Evolutionary conservation across 176 grass and related monocot genomes (phyloP), one percentile per base, ranked within the genome.

Genomic region (Aegilops tauschii): DNA sequence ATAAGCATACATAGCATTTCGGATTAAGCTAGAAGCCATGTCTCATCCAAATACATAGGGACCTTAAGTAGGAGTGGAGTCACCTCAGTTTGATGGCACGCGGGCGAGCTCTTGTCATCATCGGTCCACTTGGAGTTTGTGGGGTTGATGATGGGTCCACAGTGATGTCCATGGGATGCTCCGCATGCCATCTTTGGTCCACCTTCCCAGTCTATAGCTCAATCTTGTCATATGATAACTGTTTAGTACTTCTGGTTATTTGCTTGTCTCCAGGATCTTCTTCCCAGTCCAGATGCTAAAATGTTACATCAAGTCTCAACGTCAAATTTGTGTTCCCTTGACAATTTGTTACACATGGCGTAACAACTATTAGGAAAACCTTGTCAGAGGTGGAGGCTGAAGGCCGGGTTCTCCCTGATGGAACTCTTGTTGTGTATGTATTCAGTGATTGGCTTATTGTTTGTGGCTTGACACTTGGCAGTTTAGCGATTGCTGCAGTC

Each of bases 341-440:
- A 98, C 92, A 86, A 29, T 79, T 62, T 39, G 70, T 89, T 83
- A 98, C 96, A 75, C 90, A 95, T 92, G 96, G 96, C 20, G 47
- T 98, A 37, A 78, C 86, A 36, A 94, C 90, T 87, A 92, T 98
- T 61, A 94, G 93, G 85, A 98, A 95, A 88, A 98, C 92, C 36
- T 92, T 98, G 86, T 91, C 91, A 82, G 88, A 96, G 88, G 94
- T 96, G 84, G 92, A 95, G 40, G 82, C 86, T n/a, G 86, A 93
- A 94, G 93, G 90, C 35, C 88, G 91, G 20, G 76, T 98, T 91
- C 88, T 94, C 37, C 85, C 90, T 81, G 92, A 98, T 91, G 96
- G 96, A 75, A 94, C 84, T 62, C 92, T 98, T 40, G 31, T 88
- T 2, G 77, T 98, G 96, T 98, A 92, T 65, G 96, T 86, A 73